Percentiles rank a stretch among this genome's conserved stretches.
Evolutionary conservation across 2,329 filamentous ascomycete species (phyloP).

Genomic region (Aureobasidium subglaciale): DNA sequence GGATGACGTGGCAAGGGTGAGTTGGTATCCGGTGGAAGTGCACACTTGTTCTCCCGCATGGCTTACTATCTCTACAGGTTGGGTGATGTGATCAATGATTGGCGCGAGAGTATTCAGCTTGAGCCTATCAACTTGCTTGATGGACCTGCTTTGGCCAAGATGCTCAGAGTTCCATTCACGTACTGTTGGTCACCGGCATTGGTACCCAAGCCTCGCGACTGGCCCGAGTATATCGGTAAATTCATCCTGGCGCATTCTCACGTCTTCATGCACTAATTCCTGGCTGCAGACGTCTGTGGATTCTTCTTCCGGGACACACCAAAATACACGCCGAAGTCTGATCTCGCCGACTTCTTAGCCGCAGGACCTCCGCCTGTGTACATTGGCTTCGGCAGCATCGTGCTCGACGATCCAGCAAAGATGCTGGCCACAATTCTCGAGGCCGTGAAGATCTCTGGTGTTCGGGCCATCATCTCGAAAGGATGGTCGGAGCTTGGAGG

Average conservation of each 20-base stretch:
- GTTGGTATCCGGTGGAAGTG: background rate
- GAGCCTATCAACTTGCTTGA: slow-evolving; percentile 73
- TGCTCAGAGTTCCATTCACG: slow-evolving; percentile 73
- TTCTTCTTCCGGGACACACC: slow-evolving; percentile 68
- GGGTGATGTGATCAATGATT: slow-evolving; percentile 80
- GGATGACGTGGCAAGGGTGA: slow-evolving; percentile 88
- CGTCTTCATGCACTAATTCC: background rate
- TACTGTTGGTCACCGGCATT: slow-evolving; percentile 86
- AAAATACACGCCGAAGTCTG: slow-evolving; percentile 58
- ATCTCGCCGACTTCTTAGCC: slow-evolving; percentile 59
- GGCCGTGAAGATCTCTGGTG: slow-evolving; percentile 50
- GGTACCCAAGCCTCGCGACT: slow-evolving; percentile 72
- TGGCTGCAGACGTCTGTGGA: slow-evolving; percentile 41
- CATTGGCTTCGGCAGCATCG: slow-evolving; percentile 77
- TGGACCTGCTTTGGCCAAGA: slow-evolving; percentile 70
- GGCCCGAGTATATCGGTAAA: slow-evolving; percentile 63
- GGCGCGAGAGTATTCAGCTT: slow-evolving; percentile 60
- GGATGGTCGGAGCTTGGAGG: slow-evolving; percentile 46
- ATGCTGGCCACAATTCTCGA: slow-evolving; percentile 68
- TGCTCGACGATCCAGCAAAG: slow-evolving; percentile 66
- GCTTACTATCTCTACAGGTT: slow-evolving; percentile 28
- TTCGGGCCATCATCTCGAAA: slow-evolving; percentile 47
- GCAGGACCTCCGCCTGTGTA: slow-evolving; percentile 68
- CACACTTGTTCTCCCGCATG: background rate
- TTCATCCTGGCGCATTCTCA: background rate